A percentile compares a stretch with the other conserved stretches of the same genome.
phyloP scores from a whole-genome alignment of 305 asterid species.

The Fraxinus ornus region DNA sequence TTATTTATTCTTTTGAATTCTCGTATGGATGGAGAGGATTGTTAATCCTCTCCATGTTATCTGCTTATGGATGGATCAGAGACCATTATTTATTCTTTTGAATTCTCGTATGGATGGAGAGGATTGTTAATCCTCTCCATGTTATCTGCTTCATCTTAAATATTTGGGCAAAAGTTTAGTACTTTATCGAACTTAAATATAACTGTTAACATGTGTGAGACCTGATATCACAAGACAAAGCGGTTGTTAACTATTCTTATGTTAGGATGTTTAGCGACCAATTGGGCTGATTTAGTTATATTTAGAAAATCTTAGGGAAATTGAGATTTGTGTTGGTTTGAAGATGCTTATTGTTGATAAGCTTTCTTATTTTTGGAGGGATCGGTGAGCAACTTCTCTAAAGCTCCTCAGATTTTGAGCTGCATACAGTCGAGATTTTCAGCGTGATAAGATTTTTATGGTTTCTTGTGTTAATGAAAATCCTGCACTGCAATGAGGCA shows the following conservation, averaged over 20 bases:
- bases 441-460: not conserved
- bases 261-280: not conserved
- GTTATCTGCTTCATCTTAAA: not conserved
- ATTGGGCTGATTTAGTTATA: not conserved
- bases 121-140: not conserved
- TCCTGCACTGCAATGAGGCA: not conserved
- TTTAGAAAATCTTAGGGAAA: not conserved
- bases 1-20: not conserved
- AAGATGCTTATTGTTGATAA: not conserved
- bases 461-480: not conserved
- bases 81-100: conserved; percentile 2
- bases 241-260: not conserved
- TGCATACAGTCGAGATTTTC: not conserved
- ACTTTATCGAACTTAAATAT: not conserved
- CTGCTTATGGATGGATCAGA: conserved; percentile 14
- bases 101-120: not conserved
- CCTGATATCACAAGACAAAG: not conserved
- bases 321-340: not conserved
- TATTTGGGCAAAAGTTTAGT: not conserved
- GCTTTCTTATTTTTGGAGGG: not conserved
- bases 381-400: not conserved
- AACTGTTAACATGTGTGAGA: not conserved
- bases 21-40: not conserved
- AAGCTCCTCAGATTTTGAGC: not conserved
- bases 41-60: not conserved